These are phyloP conservation scores for Lomentospora prolificans DNA, from an alignment of 2,329 filamentous ascomycete species.

Conservation along the genomic window DNA sequence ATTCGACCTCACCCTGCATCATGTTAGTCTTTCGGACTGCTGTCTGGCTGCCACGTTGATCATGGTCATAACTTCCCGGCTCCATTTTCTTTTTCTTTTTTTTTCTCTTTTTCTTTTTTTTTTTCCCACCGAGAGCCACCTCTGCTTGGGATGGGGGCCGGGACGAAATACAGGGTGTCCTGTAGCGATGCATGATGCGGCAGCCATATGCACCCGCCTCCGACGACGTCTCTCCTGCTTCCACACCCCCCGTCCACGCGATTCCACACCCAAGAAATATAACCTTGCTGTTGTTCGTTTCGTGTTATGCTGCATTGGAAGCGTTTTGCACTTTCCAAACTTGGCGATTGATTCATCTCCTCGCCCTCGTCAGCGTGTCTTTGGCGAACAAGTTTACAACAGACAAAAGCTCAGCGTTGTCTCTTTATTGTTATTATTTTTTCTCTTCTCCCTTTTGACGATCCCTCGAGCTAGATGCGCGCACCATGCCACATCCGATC, in stretches of 20 bases:
- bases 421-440: no score
- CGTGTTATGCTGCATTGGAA: no score
- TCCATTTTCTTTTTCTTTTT: background rate
- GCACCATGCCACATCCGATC: background rate
- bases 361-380: no score
- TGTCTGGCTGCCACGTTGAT: conserved; percentile 25
- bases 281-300: background rate
- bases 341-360: background rate
- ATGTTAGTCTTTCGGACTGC: conserved; percentile 13
- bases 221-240: conserved; percentile 1
- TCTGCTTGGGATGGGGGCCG: conserved; percentile 5
- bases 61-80: conserved; percentile 17
- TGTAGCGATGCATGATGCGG: conserved; percentile 1
- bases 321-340: background rate
- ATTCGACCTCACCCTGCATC: conserved; percentile 4
- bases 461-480: background rate
- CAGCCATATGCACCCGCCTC: background rate
- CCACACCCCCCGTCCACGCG: background rate
- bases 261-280: background rate
- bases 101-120: background rate
- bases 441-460: no score
- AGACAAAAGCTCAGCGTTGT: no score
- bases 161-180: background rate
- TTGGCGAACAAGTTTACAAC: no score
- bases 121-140: conserved; percentile 6